Base-by-base conservation (phyloP, 257 asterid species). In the Capsicum pubescens region DNA sequence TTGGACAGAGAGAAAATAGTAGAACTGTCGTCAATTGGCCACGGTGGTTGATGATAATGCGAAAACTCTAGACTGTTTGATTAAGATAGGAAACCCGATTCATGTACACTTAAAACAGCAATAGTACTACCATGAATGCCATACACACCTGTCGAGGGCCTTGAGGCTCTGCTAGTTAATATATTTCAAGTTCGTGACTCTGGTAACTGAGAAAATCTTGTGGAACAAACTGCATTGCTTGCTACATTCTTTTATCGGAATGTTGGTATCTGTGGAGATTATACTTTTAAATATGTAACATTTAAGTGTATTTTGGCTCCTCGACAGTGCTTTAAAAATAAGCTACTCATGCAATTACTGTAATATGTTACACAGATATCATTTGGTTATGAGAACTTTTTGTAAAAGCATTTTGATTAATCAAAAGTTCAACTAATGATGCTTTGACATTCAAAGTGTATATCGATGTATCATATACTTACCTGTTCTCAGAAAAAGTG, bases 281-380 rank as follows among this genome's bases (percentile, higher is more conserved):
- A 66, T 35, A 35, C 6, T 66, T 16, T 67, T 7, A 2, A 14
- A 6, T 66, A 66, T 7, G 35, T 66, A 13, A 66, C 11, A 35
- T 67, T 14, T 35, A 68, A 68, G 50, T 68, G 50, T 67, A 67
- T 67, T 67, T 36, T 67, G 76, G 52, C 21, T 67, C 50, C 74
- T 35, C 74, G 35, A 11, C 50, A 3, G 50, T 35, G 12, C 50
- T 67, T 35, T 67, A 35, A 50, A 67, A 67, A 67, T 11, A 1
- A 67, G 74, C 74, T 67, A 35, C 74, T 67, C 48, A 67, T 35
- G 72, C 74, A 35, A 66, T 66, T 66, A 66, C 46, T 66, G 6
- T 32, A 12, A 66, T 32, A 26, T 64, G 42, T 0, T 26, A 21
- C 9, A 63, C 0, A 61, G 69, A 63, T 9, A 64, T 64, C 26